These are phyloP conservation scores for Lasiodiplodia hormozganensis DNA, from an alignment of 2,329 filamentous ascomycete genomes.

Conservation along the genomic window DNA sequence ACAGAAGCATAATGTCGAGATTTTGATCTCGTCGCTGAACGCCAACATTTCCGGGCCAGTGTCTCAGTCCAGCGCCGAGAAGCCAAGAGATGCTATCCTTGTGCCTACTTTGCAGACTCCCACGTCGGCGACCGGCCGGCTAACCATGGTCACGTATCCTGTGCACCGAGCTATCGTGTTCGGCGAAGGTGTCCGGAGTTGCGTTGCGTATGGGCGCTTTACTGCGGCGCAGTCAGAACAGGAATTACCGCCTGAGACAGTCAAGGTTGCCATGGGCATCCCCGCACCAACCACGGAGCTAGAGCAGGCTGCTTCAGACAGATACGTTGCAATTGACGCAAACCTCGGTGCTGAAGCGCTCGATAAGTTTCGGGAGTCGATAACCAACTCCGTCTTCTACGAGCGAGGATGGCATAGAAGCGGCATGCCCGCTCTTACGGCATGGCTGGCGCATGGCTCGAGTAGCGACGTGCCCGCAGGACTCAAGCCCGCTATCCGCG, in stretches of 20 bases:
- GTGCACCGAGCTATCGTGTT: slow-evolving; percentile 84
- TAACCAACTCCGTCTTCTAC: slow-evolving; percentile 73
- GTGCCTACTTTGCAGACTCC: slow-evolving; percentile 76
- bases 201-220: slow-evolving; percentile 59
- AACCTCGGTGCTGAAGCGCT: slow-evolving; percentile 69
- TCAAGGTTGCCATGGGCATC: slow-evolving; percentile 66
- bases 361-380: slow-evolving; percentile 70
- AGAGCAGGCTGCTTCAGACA: slow-evolving; percentile 32
- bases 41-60: slow-evolving; percentile 49
- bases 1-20: slow-evolving; percentile 68
- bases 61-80: slow-evolving; percentile 41
- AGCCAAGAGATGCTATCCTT: slow-evolving; percentile 71
- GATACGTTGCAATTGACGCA: slow-evolving; percentile 64
- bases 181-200: slow-evolving; percentile 73
- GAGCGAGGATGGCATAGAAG: slow-evolving; percentile 77
- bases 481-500: slow-evolving; percentile 71
- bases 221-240: slow-evolving; percentile 42
- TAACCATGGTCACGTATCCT: slow-evolving; percentile 75
- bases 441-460: slow-evolving; percentile 64
- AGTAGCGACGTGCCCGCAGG: slow-evolving; percentile 44
- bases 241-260: slow-evolving; percentile 52
- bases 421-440: slow-evolving; percentile 68
- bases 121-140: slow-evolving; percentile 67
- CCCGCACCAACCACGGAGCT: slow-evolving; percentile 50
- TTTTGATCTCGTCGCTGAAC: slow-evolving; percentile 63